A percentile compares a stretch with the other conserved stretches of the same genome.
Evolutionary conservation across 805 yeast genomes (phyloP).

Genomic region (Lipomyces lipofer): DNA sequence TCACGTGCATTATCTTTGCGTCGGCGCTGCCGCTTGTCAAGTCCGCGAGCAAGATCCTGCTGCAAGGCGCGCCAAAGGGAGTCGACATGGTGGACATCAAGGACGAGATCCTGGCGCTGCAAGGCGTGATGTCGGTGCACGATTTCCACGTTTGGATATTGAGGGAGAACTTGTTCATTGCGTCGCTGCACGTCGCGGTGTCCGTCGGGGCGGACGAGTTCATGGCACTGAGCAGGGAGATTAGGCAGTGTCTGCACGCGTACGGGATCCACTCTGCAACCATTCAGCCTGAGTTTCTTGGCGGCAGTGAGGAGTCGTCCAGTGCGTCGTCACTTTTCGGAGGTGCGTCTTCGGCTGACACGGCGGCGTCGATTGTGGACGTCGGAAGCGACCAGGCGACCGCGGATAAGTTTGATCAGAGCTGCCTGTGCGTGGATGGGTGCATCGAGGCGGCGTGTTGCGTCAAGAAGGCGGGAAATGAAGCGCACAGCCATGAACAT

Average conservation of each 20-base stretch:
- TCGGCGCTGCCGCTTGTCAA: conserved; percentile 89
- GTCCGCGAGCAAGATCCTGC: conserved; percentile 78
- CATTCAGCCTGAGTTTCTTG: conserved; percentile 87
- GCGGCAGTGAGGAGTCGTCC: conserved; percentile 3
- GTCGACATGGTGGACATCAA: conserved; percentile 75
- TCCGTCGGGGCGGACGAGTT: conserved; percentile 61
- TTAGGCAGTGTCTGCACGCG: conserved; percentile 74
- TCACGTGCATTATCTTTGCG: conserved; percentile 84
- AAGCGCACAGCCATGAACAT: not conserved
- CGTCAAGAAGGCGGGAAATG: not conserved
- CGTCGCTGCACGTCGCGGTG: conserved; percentile 84
- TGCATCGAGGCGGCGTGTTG: conserved; percentile 28
- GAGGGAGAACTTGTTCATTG: conserved; percentile 81
- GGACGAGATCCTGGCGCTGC: conserved; percentile 62
- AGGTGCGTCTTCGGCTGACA: not conserved
- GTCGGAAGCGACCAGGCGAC: too few species aligned
- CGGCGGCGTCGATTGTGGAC: not conserved
- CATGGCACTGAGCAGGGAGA: conserved; percentile 66
- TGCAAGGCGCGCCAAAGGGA: conserved; percentile 90
- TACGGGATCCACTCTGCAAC: conserved; percentile 92
- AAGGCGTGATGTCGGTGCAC: conserved; percentile 81
- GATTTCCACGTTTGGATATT: conserved; percentile 97
- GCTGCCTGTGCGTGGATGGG: conserved; percentile 30
- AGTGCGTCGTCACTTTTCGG: conserved; percentile 3
- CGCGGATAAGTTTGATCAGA: conserved; percentile 3